phyloP scores from a whole-genome alignment of 1,139 yeast species.

The Kodamaea alishanica region DNA sequence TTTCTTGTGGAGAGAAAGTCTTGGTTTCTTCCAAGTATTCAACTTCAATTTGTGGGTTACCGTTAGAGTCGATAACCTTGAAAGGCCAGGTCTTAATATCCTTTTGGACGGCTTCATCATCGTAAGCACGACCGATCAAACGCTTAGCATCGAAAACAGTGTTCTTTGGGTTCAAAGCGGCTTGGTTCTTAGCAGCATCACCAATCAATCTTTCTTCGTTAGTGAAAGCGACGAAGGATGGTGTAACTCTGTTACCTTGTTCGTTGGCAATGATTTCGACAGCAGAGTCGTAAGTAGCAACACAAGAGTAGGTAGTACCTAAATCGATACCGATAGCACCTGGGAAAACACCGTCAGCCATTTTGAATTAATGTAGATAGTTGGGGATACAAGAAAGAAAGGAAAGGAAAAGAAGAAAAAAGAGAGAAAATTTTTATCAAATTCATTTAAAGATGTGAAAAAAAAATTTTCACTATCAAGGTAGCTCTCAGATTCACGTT shows the following conservation, averaged over 20 bases:
- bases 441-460: conserved; percentile 1
- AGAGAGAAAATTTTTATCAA: conserved; percentile 13
- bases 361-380: conserved; percentile 25
- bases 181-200: conserved; percentile 99
- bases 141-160: conserved; percentile 98
- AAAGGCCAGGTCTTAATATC: conserved; percentile 98
- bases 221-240: conserved; percentile 97
- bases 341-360: conserved; percentile 99
- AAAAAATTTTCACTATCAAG: conserved; percentile 15
- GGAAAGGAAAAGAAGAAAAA: conserved; percentile 15
- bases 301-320: conserved; percentile 99
- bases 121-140: conserved; percentile 92
- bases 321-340: conserved; percentile 99
- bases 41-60: conserved; percentile 90
- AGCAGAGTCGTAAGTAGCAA: conserved; percentile 90
- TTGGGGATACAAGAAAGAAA: conserved; percentile 15
- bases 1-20: conserved; percentile 95
- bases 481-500: conserved; percentile 3
- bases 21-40: conserved; percentile 92
- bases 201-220: conserved; percentile 97
- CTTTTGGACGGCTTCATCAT: conserved; percentile 87
- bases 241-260: conserved; percentile 99
- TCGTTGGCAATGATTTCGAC: conserved; percentile 96
- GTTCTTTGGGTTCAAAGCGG: conserved; percentile 94
- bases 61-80: conserved; percentile 82